Conservation (phyloP, 345 rosid species). For the Isatis tinctoria region DNA sequence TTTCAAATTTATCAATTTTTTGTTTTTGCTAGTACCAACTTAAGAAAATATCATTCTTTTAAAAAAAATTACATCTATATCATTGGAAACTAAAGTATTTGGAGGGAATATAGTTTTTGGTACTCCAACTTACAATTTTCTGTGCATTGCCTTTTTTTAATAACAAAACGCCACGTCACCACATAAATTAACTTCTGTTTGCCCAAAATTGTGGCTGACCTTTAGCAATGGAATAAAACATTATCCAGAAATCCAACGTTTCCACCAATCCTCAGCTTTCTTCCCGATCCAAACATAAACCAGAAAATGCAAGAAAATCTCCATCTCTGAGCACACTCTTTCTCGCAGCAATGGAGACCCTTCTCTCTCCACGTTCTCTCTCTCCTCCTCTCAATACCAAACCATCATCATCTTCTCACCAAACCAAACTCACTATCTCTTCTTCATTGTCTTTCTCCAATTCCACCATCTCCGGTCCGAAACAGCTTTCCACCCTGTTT, state of each 20-base stretch:
- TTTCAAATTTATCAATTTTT: too few relatives aligned
- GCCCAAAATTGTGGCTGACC: constrained; percentile 16
- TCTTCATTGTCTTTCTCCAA: constrained; percentile 40
- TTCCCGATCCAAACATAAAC: constrained; percentile 20
- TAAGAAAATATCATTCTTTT: too few relatives aligned
- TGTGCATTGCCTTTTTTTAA: not conserved
- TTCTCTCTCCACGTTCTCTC: constrained; percentile 57
- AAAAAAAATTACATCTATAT: too few relatives aligned
- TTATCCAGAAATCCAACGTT: constrained; percentile 45
- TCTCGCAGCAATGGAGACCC: constrained; percentile 53
- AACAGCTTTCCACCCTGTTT: constrained; percentile 34
- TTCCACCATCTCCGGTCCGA: constrained; percentile 40
- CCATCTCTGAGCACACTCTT: constrained; percentile 13
- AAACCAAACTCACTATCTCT: constrained; percentile 38
- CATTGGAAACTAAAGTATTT: too few relatives aligned
- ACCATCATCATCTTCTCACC: constrained; percentile 33
- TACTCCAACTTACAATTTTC: too few relatives aligned
- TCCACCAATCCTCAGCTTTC: constrained; percentile 46
- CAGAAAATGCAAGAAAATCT: constrained; percentile 23
- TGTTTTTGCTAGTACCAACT: too few relatives aligned
- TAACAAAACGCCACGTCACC: constrained; percentile 11
- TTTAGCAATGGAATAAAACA: constrained; percentile 7
- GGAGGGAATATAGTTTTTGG: too few relatives aligned
- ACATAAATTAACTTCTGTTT: not conserved
- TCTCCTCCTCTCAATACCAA: constrained; percentile 55